Evolutionary conservation across 768 basidiomycete genomes (phyloP).

Genomic region (Phaeolepiota aurea): DNA sequence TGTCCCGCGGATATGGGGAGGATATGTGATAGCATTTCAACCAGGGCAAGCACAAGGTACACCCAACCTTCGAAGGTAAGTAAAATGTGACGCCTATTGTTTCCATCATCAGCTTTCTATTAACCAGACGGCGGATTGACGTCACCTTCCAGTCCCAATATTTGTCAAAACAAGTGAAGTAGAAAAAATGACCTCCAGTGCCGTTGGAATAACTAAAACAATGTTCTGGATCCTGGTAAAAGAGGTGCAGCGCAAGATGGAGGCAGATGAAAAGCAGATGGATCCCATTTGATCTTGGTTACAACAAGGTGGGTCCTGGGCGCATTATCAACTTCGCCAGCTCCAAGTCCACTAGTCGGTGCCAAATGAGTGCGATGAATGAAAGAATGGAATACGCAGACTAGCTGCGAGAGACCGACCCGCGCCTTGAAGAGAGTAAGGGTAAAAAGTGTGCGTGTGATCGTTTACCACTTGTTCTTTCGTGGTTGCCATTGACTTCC

Average conservation of each 20-base stretch:
- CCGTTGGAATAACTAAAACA: slow-evolving; percentile 53
- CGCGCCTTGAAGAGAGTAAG: neutral
- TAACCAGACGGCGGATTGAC: slow-evolving; percentile 7
- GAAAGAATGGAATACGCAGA: slow-evolving; percentile 4
- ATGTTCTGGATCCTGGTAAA: slow-evolving; percentile 37
- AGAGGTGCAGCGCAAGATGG: slow-evolving; percentile 63
- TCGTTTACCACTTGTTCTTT: neutral
- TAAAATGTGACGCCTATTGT: slow-evolving; percentile 44
- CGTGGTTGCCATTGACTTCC: neutral
- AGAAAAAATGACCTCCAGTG: slow-evolving; percentile 53
- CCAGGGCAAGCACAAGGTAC: slow-evolving; percentile 48
- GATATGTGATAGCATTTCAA: slow-evolving; percentile 54
- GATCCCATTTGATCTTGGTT: slow-evolving; percentile 34
- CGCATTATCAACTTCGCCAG: too few species aligned
- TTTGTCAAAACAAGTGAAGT: slow-evolving; percentile 42
- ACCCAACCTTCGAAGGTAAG: slow-evolving; percentile 55
- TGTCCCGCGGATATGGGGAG: slow-evolving; percentile 42
- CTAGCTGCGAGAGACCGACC: slow-evolving; percentile 1
- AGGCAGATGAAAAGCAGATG: slow-evolving; percentile 60
- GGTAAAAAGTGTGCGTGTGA: neutral
- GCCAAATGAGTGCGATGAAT: neutral
- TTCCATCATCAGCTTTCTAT: neutral
- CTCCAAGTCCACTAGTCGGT: too few species aligned
- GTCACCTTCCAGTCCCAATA: slow-evolving; percentile 40
- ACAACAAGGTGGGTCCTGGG: too few species aligned